Base-by-base conservation (phyloP, 148 eudicot genomes). In the Rhododendron ovatum region DNA sequence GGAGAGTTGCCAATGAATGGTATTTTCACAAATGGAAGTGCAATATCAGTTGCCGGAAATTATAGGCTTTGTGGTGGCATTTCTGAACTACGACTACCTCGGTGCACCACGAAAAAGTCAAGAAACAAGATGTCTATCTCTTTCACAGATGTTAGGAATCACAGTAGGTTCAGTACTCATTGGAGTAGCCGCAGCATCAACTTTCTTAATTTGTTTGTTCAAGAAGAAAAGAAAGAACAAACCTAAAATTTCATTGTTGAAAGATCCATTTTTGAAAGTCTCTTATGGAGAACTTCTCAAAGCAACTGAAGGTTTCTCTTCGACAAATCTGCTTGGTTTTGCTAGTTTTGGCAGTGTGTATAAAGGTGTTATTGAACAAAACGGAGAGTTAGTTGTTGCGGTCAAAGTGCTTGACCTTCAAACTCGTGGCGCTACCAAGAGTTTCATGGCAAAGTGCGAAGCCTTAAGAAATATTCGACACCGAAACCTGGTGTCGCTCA, bases 21-120 rank as follows among this genome's bases (percentile, higher is more conserved):
- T 12, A 3, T 50, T 2, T 50, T 50, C 53, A 50, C 15, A 50
- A 50, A 50, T 50, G 15, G 2, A 50, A 50, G 53, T 57, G 63
- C 8, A 20, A 57, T 57, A 18, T 55, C 82, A 4, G 28, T 86
- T 55, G 81, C 1, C 2, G 82, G 78, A 26, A 86, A 86, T 39
- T 43, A 6, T 6, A 47, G 77, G 65, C 82, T 86, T 0, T 76
- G 85, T 76, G 88, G 85, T n/a, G 88, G 85, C 18, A 43, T 82
- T 24, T 14, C 39, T 4, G 67, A 71, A 76, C 65, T 86, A 2
- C 41, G 10, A 28, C 17, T 86, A 3, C 50, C 82, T 15, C 78
- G 18, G 17, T 86, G 88, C 39, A 24, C 2, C 77, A 61, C 33
- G 15, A 17, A 20, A 15, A 53, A 3, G 17, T 15, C 83, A 0